Percentiles rank a stretch among this genome's conserved stretches.
These are phyloP conservation scores for Russula ochroleuca DNA, from an alignment of 768 basidiomycete species.

Conservation along the genomic window DNA sequence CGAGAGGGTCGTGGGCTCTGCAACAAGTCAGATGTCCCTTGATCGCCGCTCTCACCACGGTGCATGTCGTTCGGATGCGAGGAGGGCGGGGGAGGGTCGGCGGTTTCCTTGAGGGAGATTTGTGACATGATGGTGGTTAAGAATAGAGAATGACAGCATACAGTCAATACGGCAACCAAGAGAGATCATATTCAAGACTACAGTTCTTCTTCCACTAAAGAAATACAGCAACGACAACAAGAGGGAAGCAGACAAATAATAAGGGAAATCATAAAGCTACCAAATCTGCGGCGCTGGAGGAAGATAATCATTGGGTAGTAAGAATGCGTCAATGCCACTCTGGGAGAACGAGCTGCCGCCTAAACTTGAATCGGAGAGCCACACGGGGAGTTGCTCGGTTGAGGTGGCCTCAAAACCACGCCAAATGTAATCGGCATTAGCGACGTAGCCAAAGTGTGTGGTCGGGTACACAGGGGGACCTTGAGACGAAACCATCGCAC, in stretches of 20 bases:
- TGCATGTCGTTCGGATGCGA: background rate
- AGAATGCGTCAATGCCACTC: conserved; percentile 81
- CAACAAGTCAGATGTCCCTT: background rate
- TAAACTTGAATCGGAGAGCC: conserved; percentile 80
- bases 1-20: background rate
- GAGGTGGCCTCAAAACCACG: conserved; percentile 68
- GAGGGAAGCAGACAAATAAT: background rate
- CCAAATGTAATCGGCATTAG: conserved; percentile 63
- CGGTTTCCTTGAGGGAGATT: background rate
- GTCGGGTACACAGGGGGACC: conserved; percentile 27
- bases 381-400: conserved; percentile 74
- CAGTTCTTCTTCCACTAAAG: conserved; percentile 14
- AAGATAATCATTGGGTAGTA: conserved; percentile 70
- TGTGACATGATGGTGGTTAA: conserved; percentile 19
- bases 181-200: conserved; percentile 20
- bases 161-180: background rate
- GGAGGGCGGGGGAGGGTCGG: background rate
- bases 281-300: conserved; percentile 71
- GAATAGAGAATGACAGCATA: background rate
- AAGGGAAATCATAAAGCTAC: conserved; percentile 37
- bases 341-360: conserved; percentile 73
- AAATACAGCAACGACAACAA: conserved; percentile 18
- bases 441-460: conserved; percentile 28
- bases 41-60: background rate
- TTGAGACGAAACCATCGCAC: conserved; percentile 16